Evolutionary conservation across 2,329 filamentous ascomycete species (phyloP).

Genomic region (Fonsecaea multimorphosa): DNA sequence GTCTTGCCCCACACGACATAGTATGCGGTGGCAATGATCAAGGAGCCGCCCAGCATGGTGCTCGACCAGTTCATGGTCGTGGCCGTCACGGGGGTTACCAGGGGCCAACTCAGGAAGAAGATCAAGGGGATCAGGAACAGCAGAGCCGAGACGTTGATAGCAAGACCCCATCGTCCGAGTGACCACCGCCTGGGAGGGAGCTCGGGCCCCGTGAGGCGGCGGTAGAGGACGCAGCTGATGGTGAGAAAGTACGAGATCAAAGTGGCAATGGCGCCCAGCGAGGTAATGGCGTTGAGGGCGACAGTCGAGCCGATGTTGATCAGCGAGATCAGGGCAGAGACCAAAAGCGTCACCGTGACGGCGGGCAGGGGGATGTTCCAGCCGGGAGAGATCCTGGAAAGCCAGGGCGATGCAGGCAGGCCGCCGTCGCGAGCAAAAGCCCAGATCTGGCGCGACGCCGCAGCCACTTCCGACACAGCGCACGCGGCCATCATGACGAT

Average conservation of each 20-base stretch:
- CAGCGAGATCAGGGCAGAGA: slow-evolving; percentile 50
- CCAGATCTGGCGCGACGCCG: slow-evolving; percentile 64
- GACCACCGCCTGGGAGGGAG: slow-evolving; percentile 53
- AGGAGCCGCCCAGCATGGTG: slow-evolving; percentile 53
- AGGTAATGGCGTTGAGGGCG: slow-evolving; percentile 50
- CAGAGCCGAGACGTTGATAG: slow-evolving; percentile 46
- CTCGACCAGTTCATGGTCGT: slow-evolving; percentile 50
- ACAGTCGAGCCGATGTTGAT: slow-evolving; percentile 43
- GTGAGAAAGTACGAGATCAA: slow-evolving; percentile 46
- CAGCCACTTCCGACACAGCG: slow-evolving; percentile 61
- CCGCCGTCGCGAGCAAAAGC: slow-evolving; percentile 57
- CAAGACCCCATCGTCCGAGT: slow-evolving; percentile 41
- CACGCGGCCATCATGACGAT: slow-evolving; percentile 52
- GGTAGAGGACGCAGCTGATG: slow-evolving; percentile 54
- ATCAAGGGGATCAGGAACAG: slow-evolving; percentile 45
- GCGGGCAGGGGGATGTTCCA: slow-evolving; percentile 48
- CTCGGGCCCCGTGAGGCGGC: slow-evolving; percentile 49
- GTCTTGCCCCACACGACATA: slow-evolving; percentile 51
- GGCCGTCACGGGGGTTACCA: slow-evolving; percentile 38
- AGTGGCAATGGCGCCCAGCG: slow-evolving; percentile 46
- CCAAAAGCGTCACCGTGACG: slow-evolving; percentile 52
- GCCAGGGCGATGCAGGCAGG: slow-evolving; percentile 37
- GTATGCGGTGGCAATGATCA: slow-evolving; percentile 52
- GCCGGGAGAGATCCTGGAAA: slow-evolving; percentile 23
- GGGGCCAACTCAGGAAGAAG: slow-evolving; percentile 50